Conservation (phyloP, 1,284 basidiomycete species). For the Xerocomus cyaneibrunnescens region DNA sequence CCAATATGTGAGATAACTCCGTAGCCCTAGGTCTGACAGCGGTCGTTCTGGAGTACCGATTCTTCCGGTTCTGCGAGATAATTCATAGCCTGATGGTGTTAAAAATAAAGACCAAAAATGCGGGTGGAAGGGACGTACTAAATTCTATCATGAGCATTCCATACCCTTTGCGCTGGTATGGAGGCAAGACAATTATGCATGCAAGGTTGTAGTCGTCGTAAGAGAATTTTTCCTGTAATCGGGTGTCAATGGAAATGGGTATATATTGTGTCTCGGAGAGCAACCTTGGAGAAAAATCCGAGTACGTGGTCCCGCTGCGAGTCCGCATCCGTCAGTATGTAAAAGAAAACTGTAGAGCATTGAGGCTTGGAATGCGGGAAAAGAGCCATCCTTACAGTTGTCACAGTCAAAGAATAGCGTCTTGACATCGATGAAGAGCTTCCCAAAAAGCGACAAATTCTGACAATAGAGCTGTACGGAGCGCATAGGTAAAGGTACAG, state of each 20-base stretch:
- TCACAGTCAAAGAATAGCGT: conserved; percentile 94
- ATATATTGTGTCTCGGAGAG: background rate
- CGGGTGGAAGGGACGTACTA: conserved; percentile 53
- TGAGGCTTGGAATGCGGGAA: background rate
- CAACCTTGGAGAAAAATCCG: conserved; percentile 94
- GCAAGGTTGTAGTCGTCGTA: conserved; percentile 98
- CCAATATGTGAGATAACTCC: conserved; percentile 94
- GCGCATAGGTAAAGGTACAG: background rate
- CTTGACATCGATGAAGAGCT: conserved; percentile 99
- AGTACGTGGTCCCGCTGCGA: conserved; percentile 73
- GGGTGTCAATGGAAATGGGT: conserved; percentile 6
- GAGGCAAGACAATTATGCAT: conserved; percentile 94
- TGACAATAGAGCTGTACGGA: conserved; percentile 84
- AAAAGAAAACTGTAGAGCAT: conserved; percentile 76
- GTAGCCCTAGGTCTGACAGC: conserved; percentile 88
- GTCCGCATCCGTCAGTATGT: conserved; percentile 87
- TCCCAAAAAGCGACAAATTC: conserved; percentile 93
- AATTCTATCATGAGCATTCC: conserved; percentile 98
- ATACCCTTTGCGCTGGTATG: conserved; percentile 87
- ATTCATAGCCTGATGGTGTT: conserved; percentile 69
- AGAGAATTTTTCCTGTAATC: conserved; percentile 82
- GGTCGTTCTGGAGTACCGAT: conserved; percentile 95
- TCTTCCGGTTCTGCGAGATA: conserved; percentile 76
- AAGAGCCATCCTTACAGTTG: conserved; percentile 55
- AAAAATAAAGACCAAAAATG: background rate